Evolutionary conservation across 1,284 basidiomycete species (phyloP), one percentile per base, ranked within the genome.

Genomic region (Trichosporon sp.): DNA sequence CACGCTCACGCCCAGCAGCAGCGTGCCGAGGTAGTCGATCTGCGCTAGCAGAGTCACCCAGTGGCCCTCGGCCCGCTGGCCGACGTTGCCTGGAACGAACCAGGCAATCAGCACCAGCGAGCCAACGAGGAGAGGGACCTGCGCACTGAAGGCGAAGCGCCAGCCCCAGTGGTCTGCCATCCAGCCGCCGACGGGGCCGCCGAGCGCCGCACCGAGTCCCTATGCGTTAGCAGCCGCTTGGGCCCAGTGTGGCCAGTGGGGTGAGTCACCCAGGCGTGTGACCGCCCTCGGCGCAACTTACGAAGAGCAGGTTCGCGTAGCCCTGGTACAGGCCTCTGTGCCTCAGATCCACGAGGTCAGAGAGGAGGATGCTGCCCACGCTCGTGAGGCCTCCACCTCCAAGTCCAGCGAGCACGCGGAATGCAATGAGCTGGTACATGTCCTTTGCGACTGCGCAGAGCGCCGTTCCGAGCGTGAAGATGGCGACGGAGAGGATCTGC

Each of bases 311-410:
- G 76, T 92, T 93, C 25, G 89, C 87, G 82, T 91, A 85, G 63
- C 92, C 92, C 79, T 95, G 92, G 74, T 91, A 93, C n/a, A 95
- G 78, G 4, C 92, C 92, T 65, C 92, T 85, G 66, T 91, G 87
- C 81, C 74, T 89, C 86, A 95, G 78, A 33, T 91, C 90, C 62
- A 95, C 77, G 31, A 79, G 67, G 65, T 81, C 80, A 9, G 71
- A 73, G 46, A 81, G 67, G 34, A 81, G 69, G 54, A 78, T 78
- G 1, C 67, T 70, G 7, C 73, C 71, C 23, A 78, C 74, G 2
- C 64, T 64, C 8, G 68, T 69, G 3, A 77, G 67, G 7, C 76
- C 76, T 13, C 73, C 76, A 63, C 92, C 91, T 61, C 92, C 92
- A 86, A 93, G 91, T 54, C 92, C 92, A 34, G 92, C 91, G 52